Conservation (phyloP, 768 basidiomycete species). For the Dacryopinax primogenitus region DNA sequence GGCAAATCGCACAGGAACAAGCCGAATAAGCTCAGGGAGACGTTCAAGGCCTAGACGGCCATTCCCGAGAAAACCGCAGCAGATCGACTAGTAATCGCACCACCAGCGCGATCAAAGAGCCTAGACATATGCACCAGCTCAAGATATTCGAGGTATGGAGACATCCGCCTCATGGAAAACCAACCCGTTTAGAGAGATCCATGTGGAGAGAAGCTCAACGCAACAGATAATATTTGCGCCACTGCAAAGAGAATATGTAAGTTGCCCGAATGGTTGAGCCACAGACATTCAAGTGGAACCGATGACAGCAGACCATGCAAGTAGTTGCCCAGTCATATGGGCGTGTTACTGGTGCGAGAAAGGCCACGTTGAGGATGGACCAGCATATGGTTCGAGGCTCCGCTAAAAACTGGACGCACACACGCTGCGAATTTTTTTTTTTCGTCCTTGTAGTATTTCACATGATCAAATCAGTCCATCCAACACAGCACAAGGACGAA, state of each 20-base stretch:
- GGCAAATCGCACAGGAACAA: background rate
- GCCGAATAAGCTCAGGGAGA: background rate
- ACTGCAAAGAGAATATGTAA: background rate
- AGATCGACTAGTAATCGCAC: background rate
- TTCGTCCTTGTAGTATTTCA: too few relatives aligned
- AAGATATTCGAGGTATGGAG: background rate
- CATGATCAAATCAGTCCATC: too few relatives aligned
- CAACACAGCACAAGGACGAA: too few relatives aligned
- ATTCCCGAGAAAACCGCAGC: background rate
- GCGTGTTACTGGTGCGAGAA: background rate
- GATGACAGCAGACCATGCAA: background rate
- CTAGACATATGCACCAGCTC: background rate
- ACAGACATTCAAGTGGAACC: background rate
- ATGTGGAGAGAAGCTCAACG: background rate
- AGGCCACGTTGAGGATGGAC: background rate
- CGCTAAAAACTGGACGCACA: background rate
- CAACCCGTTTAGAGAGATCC: background rate
- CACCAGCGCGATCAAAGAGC: background rate
- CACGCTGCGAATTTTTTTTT: too few relatives aligned
- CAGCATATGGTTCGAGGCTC: background rate
- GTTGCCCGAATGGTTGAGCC: slow-evolving; percentile 2
- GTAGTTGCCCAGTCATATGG: background rate
- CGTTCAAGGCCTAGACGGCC: background rate
- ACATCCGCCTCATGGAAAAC: background rate
- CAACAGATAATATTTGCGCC: background rate